These are phyloP conservation scores for Candida sojae DNA, from an alignment of 1,139 yeast species.

Conservation along the genomic window DNA sequence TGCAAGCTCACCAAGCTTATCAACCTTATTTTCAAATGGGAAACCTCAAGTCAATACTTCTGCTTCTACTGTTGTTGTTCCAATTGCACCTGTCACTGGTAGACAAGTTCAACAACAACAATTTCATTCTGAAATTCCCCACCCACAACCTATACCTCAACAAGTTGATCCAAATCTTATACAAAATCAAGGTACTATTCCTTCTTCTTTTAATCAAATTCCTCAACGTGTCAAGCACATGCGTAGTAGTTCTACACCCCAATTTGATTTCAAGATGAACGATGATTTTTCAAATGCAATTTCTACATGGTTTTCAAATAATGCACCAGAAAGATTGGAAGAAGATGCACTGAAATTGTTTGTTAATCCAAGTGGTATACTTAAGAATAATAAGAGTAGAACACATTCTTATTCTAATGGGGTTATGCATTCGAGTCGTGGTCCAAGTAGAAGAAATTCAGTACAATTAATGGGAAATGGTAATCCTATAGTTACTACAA, in stretches of 20 bases:
- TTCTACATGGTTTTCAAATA: constrained; percentile 6
- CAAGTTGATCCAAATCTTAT: not conserved
- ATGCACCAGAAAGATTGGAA: constrained; percentile 4
- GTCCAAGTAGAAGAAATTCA: constrained; percentile 12
- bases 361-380: constrained; percentile 8
- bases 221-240: constrained; percentile 8
- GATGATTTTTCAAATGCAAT: constrained; percentile 12
- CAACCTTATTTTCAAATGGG: constrained; percentile 13
- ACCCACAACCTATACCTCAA: not conserved
- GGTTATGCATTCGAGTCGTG: constrained; percentile 9
- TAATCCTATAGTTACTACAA: constrained; percentile 4
- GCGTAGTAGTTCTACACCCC: constrained; percentile 15
- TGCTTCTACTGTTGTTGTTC: not conserved
- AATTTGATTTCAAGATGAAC: constrained; percentile 12
- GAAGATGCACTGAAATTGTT: constrained; percentile 3
- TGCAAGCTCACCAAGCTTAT: constrained; percentile 17
- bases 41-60: constrained; percentile 1
- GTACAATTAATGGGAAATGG: constrained; percentile 9
- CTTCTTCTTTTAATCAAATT: not conserved
- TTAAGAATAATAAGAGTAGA: constrained; percentile 6
- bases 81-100: too few relatives aligned
- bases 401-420: constrained; percentile 13
- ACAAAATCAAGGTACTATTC: constrained; percentile 1
- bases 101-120: not conserved
- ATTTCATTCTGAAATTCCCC: not conserved